phyloP scores from a whole-genome alignment of 169 alveolate genomes.

The Eimeria zaria region DNA sequence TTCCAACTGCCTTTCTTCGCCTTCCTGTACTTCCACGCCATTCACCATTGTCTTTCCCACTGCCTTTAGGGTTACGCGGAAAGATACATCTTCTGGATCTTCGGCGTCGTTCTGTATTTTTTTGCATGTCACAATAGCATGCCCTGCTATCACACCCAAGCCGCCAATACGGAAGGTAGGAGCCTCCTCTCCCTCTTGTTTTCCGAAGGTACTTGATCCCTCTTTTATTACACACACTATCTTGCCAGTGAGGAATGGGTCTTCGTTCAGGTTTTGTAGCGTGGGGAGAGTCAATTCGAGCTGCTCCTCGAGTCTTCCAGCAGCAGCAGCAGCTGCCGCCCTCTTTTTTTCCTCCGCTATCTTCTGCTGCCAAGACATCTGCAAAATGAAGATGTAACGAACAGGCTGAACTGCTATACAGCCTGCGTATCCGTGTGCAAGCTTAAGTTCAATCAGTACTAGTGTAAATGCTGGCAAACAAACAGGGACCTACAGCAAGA shows the following conservation, averaged over 20 bases:
- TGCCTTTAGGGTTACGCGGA: conserved; percentile 46
- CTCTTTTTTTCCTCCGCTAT: conserved; percentile 88
- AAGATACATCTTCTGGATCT: conserved; percentile 64
- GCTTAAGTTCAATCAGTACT: background rate
- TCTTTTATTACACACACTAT: conserved; percentile 84
- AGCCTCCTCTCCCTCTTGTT: conserved; percentile 86
- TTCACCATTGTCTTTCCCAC: conserved; percentile 82
- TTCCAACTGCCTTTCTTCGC: conserved; percentile 39
- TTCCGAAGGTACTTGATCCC: conserved; percentile 91
- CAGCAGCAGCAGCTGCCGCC: conserved; percentile 78
- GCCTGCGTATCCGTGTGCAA: background rate
- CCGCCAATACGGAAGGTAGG: conserved; percentile 84
- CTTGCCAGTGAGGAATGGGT: conserved; percentile 93
- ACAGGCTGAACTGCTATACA: background rate
- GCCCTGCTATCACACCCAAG: conserved; percentile 75
- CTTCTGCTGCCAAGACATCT: conserved; percentile 85
- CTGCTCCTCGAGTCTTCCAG: conserved; percentile 81
- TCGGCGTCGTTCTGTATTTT: conserved; percentile 28
- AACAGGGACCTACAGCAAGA: background rate
- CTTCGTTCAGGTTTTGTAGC: conserved; percentile 93
- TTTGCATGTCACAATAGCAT: conserved; percentile 60
- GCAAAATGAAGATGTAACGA: background rate
- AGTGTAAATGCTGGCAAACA: background rate
- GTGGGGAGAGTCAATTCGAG: conserved; percentile 88
- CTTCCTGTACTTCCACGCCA: conserved; percentile 72